phyloP scores from a whole-genome alignment of 2,329 filamentous ascomycete genomes.

The Fusarium sp. region DNA sequence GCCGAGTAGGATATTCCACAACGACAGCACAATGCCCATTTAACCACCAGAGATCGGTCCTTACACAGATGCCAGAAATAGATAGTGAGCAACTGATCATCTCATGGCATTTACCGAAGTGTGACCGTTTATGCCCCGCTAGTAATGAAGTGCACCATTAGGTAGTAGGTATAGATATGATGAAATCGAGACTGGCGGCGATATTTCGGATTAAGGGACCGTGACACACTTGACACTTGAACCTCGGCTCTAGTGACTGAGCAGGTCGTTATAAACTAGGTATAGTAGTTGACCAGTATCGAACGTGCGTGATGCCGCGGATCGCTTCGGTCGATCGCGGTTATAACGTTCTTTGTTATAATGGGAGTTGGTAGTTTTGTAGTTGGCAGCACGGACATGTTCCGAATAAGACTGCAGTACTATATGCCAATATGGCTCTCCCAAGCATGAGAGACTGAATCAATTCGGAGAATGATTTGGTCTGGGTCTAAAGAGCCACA shows the following conservation, averaged over 20 bases:
- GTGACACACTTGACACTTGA: slow-evolving; percentile 17
- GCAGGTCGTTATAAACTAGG: background rate
- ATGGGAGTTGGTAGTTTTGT: background rate
- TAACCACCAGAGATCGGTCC: slow-evolving; percentile 2
- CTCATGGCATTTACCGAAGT: slow-evolving; percentile 9
- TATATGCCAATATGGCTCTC: too few species aligned
- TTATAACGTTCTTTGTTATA: slow-evolving; percentile 3
- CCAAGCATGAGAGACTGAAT: slow-evolving; percentile 1
- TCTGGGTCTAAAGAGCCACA: background rate
- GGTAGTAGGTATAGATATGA: too few species aligned
- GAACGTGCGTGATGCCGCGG: slow-evolving; percentile 1
- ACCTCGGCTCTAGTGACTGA: slow-evolving; percentile 41
- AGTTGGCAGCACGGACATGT: slow-evolving; percentile 23
- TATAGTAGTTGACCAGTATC: background rate
- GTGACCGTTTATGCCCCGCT: slow-evolving; percentile 1
- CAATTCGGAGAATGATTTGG: background rate
- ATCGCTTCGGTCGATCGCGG: slow-evolving; percentile 13
- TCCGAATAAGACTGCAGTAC: slow-evolving; percentile 12
- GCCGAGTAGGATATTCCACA: slow-evolving; percentile 7
- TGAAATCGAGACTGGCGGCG: background rate
- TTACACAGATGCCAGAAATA: background rate
- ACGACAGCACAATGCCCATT: background rate
- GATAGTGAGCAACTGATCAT: background rate
- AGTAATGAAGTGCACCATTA: slow-evolving; percentile 1
- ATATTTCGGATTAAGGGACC: slow-evolving; percentile 43